Base-by-base conservation (phyloP, 192 early-diverging fungal species). In the Podila verticillata region DNA sequence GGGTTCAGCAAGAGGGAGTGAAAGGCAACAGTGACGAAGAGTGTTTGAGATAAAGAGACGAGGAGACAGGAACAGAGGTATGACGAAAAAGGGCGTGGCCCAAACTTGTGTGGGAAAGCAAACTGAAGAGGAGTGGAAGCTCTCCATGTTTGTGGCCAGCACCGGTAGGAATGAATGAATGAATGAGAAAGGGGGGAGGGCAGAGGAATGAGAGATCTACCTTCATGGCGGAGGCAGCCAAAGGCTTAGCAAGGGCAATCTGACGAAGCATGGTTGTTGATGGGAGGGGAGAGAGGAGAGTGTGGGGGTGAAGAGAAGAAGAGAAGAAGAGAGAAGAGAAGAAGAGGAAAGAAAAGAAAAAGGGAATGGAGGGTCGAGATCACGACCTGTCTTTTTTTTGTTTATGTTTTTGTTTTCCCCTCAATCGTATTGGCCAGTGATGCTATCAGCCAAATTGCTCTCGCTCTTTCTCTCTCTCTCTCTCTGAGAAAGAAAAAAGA, bases 231-330 rank as follows among this genome's bases (percentile, higher is more conserved):
- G 75, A 66, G 48, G 69, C 69, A 62, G 69, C 65, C 64, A 79
- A 69, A 36, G 75, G 69, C 69, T 79, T 79, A 35, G 75, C 70
- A 39, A 79, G 75, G 63, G 64, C 44, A 48, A 79, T 56, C 26
- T 68, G 66, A 59, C 75, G 75, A 63, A 79, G 70, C 75, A 79
- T 79, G 67, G 56, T 61, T 34, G 65, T n/a, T 66, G 65, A 66
- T 66, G 48, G 65, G n/a, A 9, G n/a, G 36, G 19, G 5, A 26
- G 57, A 31, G 65, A 19, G 63, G 31, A 26, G 47, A 49, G 51
- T 54, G 44, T 22, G 56, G 36, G 32, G 22, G 58, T 34, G 65
- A 44, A 28, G 64, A 62, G 26, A 56, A 24, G 13, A 32, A 30
- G 36, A 29, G 54, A 44, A 64, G 35, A 60, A 29, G 28, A 39